phyloP scores from a whole-genome alignment of 768 basidiomycete species.

The Tulasnella calospora region DNA sequence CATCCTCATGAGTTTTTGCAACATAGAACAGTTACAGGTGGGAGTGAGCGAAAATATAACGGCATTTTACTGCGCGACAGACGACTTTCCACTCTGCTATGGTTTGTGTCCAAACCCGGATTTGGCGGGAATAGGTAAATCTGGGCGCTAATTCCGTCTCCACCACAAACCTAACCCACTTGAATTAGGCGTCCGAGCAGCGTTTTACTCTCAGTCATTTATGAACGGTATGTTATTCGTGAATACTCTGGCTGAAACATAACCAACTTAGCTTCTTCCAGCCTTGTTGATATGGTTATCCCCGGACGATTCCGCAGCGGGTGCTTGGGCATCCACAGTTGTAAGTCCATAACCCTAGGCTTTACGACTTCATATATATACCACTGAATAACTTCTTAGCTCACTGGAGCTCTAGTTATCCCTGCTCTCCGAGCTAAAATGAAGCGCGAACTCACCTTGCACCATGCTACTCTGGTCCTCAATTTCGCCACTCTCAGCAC shows the following conservation, averaged over 20 bases:
- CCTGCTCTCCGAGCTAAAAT: constrained; percentile 25
- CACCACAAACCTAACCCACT: too few relatives aligned
- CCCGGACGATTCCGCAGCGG: constrained; percentile 25
- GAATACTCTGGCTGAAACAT: not conserved
- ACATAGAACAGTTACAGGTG: not conserved
- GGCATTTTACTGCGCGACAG: constrained; percentile 19
- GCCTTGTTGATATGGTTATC: constrained; percentile 13
- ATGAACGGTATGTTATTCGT: constrained; percentile 17
- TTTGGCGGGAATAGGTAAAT: too few relatives aligned
- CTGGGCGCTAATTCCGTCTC: too few relatives aligned
- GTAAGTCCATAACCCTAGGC: not conserved
- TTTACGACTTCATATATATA: not conserved
- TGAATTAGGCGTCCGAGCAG: constrained; percentile 22
- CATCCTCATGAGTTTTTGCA: not conserved
- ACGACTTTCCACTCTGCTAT: not conserved
- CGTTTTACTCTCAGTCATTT: constrained; percentile 26
- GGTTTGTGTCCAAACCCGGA: not conserved
- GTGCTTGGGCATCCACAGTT: constrained; percentile 26
- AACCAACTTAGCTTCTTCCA: not conserved
- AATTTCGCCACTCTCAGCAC: constrained; percentile 28
- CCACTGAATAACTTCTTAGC: not conserved
- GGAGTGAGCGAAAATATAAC: not conserved
- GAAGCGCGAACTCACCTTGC: constrained; percentile 17
- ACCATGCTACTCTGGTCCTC: constrained; percentile 26
- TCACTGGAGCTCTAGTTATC: constrained; percentile 23